These are phyloP conservation scores for Globisporangium takayamanum DNA, from an alignment of 352 stramenopile genomes.

Conservation along the genomic window DNA sequence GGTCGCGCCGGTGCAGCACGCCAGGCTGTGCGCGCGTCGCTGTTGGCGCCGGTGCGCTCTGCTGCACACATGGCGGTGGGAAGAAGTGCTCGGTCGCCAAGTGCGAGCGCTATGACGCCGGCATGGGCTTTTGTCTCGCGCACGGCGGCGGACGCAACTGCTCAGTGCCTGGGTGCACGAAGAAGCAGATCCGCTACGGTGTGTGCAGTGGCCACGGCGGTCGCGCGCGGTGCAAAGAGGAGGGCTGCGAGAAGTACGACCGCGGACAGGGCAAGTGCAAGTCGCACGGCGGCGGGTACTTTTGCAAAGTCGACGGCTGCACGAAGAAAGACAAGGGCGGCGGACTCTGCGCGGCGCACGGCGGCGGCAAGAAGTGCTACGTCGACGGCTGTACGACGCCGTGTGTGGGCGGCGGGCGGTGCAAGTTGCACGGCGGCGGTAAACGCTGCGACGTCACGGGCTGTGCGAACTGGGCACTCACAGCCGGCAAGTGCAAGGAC, in stretches of 20 bases:
- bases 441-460: slow-evolving; percentile 38
- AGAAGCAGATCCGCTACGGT: slow-evolving; percentile 75
- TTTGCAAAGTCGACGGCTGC: slow-evolving; percentile 70
- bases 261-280: slow-evolving; percentile 77
- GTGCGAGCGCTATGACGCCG: slow-evolving; percentile 70
- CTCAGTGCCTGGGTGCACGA: slow-evolving; percentile 46
- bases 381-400: slow-evolving; percentile 54
- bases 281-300: slow-evolving; percentile 73
- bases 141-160: slow-evolving; percentile 69
- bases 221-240: slow-evolving; percentile 63
- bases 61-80: slow-evolving; percentile 58
- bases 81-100: slow-evolving; percentile 65
- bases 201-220: slow-evolving; percentile 69
- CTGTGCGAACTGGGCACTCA: slow-evolving; percentile 62
- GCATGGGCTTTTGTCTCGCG: slow-evolving; percentile 53
- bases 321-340: slow-evolving; percentile 82
- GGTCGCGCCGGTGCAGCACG: slow-evolving; percentile 54
- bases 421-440: slow-evolving; percentile 62
- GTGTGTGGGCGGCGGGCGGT: slow-evolving; percentile 66
- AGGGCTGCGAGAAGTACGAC: slow-evolving; percentile 73
- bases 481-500: slow-evolving; percentile 65
- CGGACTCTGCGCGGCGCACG: slow-evolving; percentile 68
- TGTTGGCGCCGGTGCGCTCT: slow-evolving; percentile 39
- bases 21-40: slow-evolving; percentile 48
- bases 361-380: slow-evolving; percentile 80